Evolutionary conservation across 2,329 filamentous ascomycete genomes (phyloP).

Genomic region (Hirsutella minnesotensis): DNA sequence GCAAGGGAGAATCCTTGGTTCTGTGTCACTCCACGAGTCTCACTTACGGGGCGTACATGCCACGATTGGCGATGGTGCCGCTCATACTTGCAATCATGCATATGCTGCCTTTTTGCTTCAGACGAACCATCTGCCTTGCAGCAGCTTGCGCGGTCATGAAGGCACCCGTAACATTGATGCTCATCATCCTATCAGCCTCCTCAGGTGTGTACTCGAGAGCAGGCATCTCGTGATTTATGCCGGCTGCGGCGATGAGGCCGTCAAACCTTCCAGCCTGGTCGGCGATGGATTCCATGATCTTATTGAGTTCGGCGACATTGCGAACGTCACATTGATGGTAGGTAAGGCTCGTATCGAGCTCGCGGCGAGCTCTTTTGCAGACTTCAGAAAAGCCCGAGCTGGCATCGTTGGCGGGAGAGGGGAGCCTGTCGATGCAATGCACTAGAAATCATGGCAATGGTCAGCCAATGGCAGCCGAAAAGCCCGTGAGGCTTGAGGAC

Average conservation of each 20-base stretch:
- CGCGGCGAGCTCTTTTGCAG: slow-evolving; percentile 47
- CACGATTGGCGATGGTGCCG: slow-evolving; percentile 52
- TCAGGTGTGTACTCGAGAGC: slow-evolving; percentile 71
- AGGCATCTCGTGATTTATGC: slow-evolving; percentile 71
- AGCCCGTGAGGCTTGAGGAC: not conserved
- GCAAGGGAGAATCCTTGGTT: not conserved
- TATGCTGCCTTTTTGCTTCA: slow-evolving; percentile 47
- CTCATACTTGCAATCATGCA: slow-evolving; percentile 62
- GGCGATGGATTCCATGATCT: slow-evolving; percentile 56
- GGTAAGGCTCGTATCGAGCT: slow-evolving; percentile 54
- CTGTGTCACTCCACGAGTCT: no score
- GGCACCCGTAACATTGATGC: slow-evolving; percentile 76
- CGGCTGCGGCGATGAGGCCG: slow-evolving; percentile 59
- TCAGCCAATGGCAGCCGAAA: not conserved
- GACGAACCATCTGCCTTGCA: slow-evolving; percentile 60
- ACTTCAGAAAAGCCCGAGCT: slow-evolving; percentile 51
- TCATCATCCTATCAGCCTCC: slow-evolving; percentile 67
- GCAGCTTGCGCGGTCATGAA: slow-evolving; percentile 82
- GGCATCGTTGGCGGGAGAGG: slow-evolving; percentile 31
- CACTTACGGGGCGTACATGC: slow-evolving; percentile 46
- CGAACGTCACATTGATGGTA: slow-evolving; percentile 77
- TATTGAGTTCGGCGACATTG: slow-evolving; percentile 55
- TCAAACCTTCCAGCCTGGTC: slow-evolving; percentile 61
- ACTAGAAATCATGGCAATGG: slow-evolving; percentile 26
- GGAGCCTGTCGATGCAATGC: slow-evolving; percentile 53